phyloP scores from a whole-genome alignment of 768 basidiomycete species.

The Holtermannia corniformis region DNA sequence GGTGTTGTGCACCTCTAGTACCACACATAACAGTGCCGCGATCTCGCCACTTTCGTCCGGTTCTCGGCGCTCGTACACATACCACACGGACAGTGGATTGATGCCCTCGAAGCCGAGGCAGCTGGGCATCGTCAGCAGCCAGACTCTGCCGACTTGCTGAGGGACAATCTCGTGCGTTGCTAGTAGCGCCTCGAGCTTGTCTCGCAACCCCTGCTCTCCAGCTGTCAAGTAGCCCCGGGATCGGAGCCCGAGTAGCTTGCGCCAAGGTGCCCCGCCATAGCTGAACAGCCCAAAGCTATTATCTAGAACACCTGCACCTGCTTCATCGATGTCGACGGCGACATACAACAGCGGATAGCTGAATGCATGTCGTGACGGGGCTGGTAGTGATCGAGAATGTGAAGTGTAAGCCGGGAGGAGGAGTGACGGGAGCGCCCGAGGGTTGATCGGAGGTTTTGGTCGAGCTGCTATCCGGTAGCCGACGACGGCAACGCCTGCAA shows the following conservation, averaged over 20 bases:
- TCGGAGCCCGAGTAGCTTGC: slow-evolving; percentile 48
- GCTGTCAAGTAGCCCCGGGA: slow-evolving; percentile 46
- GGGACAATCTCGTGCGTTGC: not conserved
- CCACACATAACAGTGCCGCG: slow-evolving; percentile 36
- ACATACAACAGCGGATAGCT: slow-evolving; percentile 52
- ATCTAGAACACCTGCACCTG: slow-evolving; percentile 49
- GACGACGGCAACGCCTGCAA: no score
- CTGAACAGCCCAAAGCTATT: slow-evolving; percentile 48
- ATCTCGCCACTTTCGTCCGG: not conserved
- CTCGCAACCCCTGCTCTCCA: slow-evolving; percentile 8
- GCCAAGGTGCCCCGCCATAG: slow-evolving; percentile 46
- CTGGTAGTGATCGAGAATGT: not conserved
- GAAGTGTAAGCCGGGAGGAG: not conserved
- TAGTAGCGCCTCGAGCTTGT: slow-evolving; percentile 11
- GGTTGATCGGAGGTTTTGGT: not conserved
- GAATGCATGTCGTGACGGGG: not conserved
- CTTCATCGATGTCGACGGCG: slow-evolving; percentile 50
- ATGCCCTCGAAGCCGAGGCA: slow-evolving; percentile 60
- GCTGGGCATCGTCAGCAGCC: slow-evolving; percentile 68
- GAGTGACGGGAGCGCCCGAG: not conserved
- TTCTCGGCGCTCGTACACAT: slow-evolving; percentile 46
- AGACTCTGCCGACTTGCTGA: slow-evolving; percentile 47
- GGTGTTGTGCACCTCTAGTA: slow-evolving; percentile 67
- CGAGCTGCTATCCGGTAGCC: no score
- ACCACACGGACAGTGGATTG: slow-evolving; percentile 63